A percentile compares a stretch with the other conserved stretches of the same genome.
phyloP scores from a whole-genome alignment of 1,284 basidiomycete genomes.

The Ceraceosorus guamensis region DNA sequence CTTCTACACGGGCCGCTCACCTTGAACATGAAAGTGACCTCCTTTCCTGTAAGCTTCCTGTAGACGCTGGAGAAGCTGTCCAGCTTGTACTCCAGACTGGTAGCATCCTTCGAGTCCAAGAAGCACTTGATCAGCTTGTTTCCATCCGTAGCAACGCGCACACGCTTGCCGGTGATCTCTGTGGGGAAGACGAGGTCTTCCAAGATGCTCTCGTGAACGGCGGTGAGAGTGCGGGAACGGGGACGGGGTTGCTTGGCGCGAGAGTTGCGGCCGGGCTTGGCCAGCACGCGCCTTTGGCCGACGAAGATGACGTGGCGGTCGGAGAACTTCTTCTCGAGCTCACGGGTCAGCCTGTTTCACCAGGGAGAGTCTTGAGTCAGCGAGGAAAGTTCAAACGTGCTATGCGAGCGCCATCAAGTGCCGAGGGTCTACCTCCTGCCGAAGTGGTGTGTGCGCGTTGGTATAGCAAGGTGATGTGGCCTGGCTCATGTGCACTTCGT shows the following conservation, averaged over 20 bases:
- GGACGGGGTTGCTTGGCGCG: constrained; percentile 93
- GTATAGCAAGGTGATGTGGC: too few species aligned
- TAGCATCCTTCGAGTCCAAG: constrained; percentile 96
- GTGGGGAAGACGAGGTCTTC: constrained; percentile 99
- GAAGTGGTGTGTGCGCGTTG: too few species aligned
- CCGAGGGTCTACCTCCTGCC: too few species aligned
- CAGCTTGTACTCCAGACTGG: constrained; percentile 98
- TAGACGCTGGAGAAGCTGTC: constrained; percentile 93
- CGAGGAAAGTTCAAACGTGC: not conserved
- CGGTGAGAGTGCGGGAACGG: constrained; percentile 90
- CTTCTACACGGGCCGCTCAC: too few species aligned
- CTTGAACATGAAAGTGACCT: constrained; percentile 56
- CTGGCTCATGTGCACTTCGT: too few species aligned
- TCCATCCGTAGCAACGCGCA: constrained; percentile 56
- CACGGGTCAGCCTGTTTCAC: constrained; percentile 76
- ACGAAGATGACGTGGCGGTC: constrained; percentile 98
- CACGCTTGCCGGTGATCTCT: constrained; percentile 97
- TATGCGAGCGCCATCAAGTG: not conserved
- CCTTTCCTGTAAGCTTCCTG: constrained; percentile 87
- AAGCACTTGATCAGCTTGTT: constrained; percentile 53
- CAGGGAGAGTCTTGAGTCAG: not conserved
- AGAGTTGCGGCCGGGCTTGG: constrained; percentile 90
- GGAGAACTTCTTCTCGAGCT: constrained; percentile 99
- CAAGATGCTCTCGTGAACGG: constrained; percentile 94
- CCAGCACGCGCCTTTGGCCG: constrained; percentile 95